Conservation (phyloP, 805 yeast genomes). For the Saturnispora silvae region DNA sequence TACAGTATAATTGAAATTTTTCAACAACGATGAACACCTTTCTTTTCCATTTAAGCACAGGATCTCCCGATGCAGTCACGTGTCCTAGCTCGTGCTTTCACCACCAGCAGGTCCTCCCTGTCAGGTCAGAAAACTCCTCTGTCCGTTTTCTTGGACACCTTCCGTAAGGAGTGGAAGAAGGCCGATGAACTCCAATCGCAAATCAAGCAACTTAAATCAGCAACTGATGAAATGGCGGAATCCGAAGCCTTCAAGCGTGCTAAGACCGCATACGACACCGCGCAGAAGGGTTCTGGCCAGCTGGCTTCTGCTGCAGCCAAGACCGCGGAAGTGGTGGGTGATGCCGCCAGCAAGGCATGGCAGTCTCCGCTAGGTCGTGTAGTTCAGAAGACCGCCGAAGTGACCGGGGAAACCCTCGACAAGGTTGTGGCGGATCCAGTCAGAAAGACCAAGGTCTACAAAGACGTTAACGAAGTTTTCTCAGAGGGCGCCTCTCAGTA, state of each 20-base stretch:
- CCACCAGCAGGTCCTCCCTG: too few relatives aligned
- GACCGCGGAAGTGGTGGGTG: constrained; percentile 92
- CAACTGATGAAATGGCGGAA: constrained; percentile 88
- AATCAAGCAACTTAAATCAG: constrained; percentile 90
- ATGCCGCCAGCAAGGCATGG: constrained; percentile 87
- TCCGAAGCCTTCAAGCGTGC: constrained; percentile 90
- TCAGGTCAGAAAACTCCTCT: constrained; percentile 55
- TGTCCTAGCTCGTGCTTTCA: too few relatives aligned
- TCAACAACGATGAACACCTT: too few relatives aligned
- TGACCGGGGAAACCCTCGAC: constrained; percentile 78
- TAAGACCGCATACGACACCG: constrained; percentile 80
- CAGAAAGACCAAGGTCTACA: constrained; percentile 78
- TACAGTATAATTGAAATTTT: too few relatives aligned
- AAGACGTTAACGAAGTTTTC: constrained; percentile 77
- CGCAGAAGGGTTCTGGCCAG: constrained; percentile 56
- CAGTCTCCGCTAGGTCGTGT: constrained; percentile 86
- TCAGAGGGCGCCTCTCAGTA: constrained; percentile 89
- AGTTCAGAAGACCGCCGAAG: constrained; percentile 75
- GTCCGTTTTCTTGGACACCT: constrained; percentile 88
- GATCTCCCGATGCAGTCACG: too few relatives aligned
- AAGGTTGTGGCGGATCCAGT: constrained; percentile 80
- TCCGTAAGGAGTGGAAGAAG: constrained; percentile 83
- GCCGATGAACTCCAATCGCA: constrained; percentile 82
- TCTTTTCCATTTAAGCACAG: too few relatives aligned
- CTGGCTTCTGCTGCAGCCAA: constrained; percentile 66